phyloP scores from a whole-genome alignment of 2,329 filamentous ascomycete species.

The Thielaviopsis euricoi region DNA sequence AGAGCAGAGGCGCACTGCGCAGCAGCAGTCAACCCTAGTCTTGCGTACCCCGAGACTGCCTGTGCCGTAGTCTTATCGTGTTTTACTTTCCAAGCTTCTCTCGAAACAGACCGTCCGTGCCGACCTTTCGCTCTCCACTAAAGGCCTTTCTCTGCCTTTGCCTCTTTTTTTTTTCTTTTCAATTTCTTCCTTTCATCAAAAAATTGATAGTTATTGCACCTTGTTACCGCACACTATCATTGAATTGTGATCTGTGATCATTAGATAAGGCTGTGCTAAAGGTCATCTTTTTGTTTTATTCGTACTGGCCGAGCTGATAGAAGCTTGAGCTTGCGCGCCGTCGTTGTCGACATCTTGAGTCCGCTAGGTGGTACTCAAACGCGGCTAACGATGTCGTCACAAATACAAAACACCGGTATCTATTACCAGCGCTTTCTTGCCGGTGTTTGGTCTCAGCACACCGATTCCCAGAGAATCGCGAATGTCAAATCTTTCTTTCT shows the following conservation, averaged over 20 bases:
- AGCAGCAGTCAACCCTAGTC: too few species aligned
- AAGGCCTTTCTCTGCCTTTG: background rate
- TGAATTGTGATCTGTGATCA: too few species aligned
- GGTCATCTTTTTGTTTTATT: too few species aligned
- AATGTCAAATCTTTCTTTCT: background rate
- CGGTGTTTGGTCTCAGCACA: conserved; percentile 1
- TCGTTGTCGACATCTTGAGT: background rate
- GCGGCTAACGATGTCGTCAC: background rate
- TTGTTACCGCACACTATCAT: background rate
- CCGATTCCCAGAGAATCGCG: background rate
- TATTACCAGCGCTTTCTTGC: conserved; percentile 4
- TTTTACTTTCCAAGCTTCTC: too few species aligned
- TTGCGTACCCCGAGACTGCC: too few species aligned
- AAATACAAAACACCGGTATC: background rate
- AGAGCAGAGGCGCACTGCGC: too few species aligned
- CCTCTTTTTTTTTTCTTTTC: background rate
- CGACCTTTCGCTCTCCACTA: background rate
- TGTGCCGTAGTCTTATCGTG: too few species aligned
- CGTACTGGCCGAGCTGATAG: background rate
- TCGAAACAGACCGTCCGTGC: background rate
- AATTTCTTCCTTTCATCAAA: background rate
- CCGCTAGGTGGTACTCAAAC: background rate
- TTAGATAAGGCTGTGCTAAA: too few species aligned
- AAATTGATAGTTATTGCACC: background rate
- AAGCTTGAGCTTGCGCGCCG: background rate